A percentile compares a stretch with the other conserved stretches of the same genome.
phyloP scores from a whole-genome alignment of 495 filamentous ascomycete species.

The Neurospora sp. region DNA sequence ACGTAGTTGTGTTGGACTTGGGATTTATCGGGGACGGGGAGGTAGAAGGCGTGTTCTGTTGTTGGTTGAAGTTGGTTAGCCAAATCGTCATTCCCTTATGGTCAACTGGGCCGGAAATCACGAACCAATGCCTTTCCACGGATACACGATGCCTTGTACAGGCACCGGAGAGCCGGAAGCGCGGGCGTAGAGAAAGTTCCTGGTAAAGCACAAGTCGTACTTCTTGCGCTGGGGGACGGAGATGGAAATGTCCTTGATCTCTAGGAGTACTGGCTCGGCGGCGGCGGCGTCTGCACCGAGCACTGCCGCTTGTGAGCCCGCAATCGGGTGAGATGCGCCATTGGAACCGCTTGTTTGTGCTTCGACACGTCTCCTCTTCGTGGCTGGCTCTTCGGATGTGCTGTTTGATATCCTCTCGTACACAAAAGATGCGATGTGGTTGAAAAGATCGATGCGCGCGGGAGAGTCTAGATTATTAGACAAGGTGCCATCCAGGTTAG shows the following conservation, averaged over 20 bases:
- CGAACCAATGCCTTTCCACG: slow-evolving; percentile 67
- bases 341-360: slow-evolving; percentile 11
- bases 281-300: slow-evolving; percentile 24
- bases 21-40: slow-evolving; percentile 86
- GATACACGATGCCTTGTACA: slow-evolving; percentile 56
- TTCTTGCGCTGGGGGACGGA: slow-evolving; percentile 88
- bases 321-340: not conserved
- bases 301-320: slow-evolving; percentile 1
- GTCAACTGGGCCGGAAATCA: slow-evolving; percentile 5
- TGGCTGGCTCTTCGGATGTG: slow-evolving; percentile 24
- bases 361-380: slow-evolving; percentile 43
- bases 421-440: slow-evolving; percentile 41
- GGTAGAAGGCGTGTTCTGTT: slow-evolving; percentile 63
- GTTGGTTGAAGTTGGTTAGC: not conserved
- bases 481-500: slow-evolving; percentile 1
- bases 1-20: slow-evolving; percentile 85
- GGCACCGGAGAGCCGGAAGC: slow-evolving; percentile 53
- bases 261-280: slow-evolving; percentile 41
- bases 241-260: slow-evolving; percentile 64
- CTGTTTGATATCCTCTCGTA: slow-evolving; percentile 26
- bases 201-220: slow-evolving; percentile 65
- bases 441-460: slow-evolving; percentile 39
- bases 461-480: slow-evolving; percentile 26
- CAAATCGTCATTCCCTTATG: slow-evolving; percentile 12
- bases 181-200: slow-evolving; percentile 56